These are phyloP conservation scores for Aureobasidium namibiae DNA, from an alignment of 2,329 filamentous ascomycete species.

Conservation along the genomic window DNA sequence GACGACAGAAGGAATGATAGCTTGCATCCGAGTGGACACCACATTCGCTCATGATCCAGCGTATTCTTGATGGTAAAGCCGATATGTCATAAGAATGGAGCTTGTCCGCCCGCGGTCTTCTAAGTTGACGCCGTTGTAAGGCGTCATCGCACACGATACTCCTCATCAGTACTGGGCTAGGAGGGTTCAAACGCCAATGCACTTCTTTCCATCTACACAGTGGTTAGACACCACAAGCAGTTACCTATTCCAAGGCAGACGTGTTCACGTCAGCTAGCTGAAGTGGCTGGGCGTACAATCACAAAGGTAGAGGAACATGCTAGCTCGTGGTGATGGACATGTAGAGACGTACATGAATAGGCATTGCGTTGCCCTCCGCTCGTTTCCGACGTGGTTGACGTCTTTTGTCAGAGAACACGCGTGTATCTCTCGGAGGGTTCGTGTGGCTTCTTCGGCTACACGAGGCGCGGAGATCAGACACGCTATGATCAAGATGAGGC, in stretches of 20 bases:
- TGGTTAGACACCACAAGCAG: neutral
- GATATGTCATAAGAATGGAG: neutral
- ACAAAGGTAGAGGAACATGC: neutral
- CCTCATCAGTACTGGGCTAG: neutral
- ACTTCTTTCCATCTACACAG: neutral
- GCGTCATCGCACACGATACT: neutral
- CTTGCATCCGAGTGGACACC: neutral
- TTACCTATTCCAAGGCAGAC: constrained; percentile 16
- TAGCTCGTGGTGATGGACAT: neutral
- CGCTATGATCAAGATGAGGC: neutral
- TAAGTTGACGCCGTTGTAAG: neutral
- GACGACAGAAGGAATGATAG: neutral
- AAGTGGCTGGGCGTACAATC: neutral
- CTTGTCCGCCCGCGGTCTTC: neutral
- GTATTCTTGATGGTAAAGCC: neutral
- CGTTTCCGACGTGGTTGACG: neutral
- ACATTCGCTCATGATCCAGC: neutral
- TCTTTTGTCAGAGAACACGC: neutral
- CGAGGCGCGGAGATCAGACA: neutral
- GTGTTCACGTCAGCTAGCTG: neutral
- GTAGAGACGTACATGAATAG: neutral
- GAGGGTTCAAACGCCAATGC: constrained; percentile 1
- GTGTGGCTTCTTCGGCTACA: neutral
- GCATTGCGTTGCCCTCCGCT: neutral
- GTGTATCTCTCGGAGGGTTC: neutral